Evolutionary conservation across 2,329 filamentous ascomycete species (phyloP).

Genomic region (Monosporascus sp.): DNA sequence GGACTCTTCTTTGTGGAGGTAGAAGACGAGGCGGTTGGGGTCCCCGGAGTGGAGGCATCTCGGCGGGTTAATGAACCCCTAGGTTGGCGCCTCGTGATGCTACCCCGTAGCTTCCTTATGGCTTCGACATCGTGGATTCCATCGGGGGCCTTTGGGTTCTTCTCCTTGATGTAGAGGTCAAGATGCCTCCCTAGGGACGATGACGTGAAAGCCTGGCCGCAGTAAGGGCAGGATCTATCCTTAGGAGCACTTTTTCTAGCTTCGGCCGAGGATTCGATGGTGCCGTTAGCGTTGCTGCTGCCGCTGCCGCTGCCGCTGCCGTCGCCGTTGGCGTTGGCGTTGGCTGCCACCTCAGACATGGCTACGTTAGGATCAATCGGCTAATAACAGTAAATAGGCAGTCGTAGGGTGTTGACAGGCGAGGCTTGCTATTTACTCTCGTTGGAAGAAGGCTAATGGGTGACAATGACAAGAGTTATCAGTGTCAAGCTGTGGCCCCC

Average conservation of each 20-base stretch:
- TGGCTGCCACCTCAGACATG: neutral
- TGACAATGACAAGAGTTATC: neutral
- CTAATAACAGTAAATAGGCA: neutral
- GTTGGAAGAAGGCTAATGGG: neutral
- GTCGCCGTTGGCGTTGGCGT: neutral
- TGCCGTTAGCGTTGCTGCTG: conserved; percentile 3
- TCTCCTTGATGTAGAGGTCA: conserved; percentile 89
- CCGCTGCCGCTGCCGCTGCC: conserved; percentile 6
- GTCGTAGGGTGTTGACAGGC: neutral
- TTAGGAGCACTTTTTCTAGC: conserved; percentile 55
- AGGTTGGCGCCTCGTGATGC: conserved; percentile 81
- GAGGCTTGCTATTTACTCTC: neutral
- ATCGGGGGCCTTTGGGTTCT: conserved; percentile 83
- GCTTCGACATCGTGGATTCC: conserved; percentile 86
- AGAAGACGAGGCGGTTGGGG: conserved; percentile 35
- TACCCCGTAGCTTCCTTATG: conserved; percentile 75
- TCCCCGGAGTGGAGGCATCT: conserved; percentile 57
- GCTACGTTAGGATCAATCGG: neutral
- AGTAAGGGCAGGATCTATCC: conserved; percentile 85
- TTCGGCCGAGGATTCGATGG: conserved; percentile 31
- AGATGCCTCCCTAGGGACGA: conserved; percentile 90
- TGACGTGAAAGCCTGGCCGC: conserved; percentile 84
- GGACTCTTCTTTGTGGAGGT: conserved; percentile 31
- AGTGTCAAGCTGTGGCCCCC: neutral
- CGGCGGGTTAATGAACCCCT: conserved; percentile 58